A percentile compares a stretch with the other conserved stretches of the same genome.
Conservation (phyloP, 305 asterid species). For the Fraxinus sp. region DNA sequence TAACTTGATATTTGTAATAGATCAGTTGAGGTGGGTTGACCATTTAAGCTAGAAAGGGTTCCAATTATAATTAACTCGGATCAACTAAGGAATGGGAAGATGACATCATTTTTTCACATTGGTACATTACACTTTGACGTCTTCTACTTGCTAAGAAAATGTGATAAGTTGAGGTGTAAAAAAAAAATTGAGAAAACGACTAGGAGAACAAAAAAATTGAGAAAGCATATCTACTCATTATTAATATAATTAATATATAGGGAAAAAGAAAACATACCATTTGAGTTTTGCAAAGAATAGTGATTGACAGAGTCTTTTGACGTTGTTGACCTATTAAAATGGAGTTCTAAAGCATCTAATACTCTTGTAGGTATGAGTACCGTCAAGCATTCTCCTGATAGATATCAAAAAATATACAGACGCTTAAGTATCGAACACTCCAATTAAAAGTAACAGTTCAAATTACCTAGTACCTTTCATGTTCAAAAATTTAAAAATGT, state of each 20-base stretch:
- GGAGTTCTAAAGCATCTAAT: conserved; percentile 52
- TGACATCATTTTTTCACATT: no score
- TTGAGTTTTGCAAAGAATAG: conserved; percentile 12
- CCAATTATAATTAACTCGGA: background rate
- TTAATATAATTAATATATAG: background rate
- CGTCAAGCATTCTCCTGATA: conserved; percentile 50
- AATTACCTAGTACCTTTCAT: background rate
- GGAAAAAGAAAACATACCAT: conserved; percentile 27
- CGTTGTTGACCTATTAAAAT: conserved; percentile 37
- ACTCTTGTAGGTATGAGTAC: conserved; percentile 82
- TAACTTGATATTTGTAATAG: background rate
- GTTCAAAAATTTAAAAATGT: background rate
- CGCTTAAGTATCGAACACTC: no score
- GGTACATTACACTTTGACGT: no score
- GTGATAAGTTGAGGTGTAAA: background rate
- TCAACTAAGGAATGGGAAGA: background rate
- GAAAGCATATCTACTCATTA: background rate
- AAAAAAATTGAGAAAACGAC: background rate
- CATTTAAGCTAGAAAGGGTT: background rate
- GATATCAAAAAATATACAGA: background rate
- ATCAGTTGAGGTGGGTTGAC: background rate
- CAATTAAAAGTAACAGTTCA: no score
- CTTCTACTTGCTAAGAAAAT: no score
- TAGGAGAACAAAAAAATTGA: no score
- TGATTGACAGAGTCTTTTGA: background rate